Conservation (phyloP, 352 stramenopile genomes). For the Lagenidium sp. region DNA sequence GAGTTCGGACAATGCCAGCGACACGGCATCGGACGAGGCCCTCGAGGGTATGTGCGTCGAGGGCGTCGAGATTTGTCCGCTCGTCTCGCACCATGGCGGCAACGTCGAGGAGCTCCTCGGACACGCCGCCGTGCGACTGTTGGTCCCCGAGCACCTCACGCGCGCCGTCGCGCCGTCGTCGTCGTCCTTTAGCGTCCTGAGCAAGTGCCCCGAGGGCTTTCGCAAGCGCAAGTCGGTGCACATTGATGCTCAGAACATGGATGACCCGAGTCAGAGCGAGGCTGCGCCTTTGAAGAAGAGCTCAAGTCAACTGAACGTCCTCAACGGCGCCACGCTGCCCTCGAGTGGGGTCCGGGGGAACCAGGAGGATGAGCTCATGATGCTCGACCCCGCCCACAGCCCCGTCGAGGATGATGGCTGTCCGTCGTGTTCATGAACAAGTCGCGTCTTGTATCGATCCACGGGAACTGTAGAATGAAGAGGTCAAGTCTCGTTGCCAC, state of each 20-base stretch:
- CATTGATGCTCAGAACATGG: slow-evolving; percentile 23
- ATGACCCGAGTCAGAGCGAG: slow-evolving; percentile 3
- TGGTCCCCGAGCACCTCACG: slow-evolving; percentile 50
- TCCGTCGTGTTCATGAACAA: too few species aligned
- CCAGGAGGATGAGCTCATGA: slow-evolving; percentile 11
- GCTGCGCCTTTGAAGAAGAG: slow-evolving; percentile 45
- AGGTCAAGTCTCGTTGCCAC: too few species aligned
- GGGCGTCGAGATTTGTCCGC: slow-evolving; percentile 40
- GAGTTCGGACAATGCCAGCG: slow-evolving; percentile 14
- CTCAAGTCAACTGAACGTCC: slow-evolving; percentile 57
- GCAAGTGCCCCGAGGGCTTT: slow-evolving; percentile 55
- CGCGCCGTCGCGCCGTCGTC: slow-evolving; percentile 13
- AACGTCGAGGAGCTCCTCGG: slow-evolving; percentile 16
- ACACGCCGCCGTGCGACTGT: slow-evolving; percentile 21
- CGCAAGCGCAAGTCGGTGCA: slow-evolving; percentile 71
- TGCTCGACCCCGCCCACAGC: too few species aligned
- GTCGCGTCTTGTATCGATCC: too few species aligned
- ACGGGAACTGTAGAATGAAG: too few species aligned
- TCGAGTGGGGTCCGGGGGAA: not conserved
- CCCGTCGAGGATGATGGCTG: too few species aligned
- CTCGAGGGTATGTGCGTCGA: slow-evolving; percentile 46
- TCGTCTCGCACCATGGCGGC: too few species aligned
- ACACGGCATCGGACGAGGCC: slow-evolving; percentile 10
- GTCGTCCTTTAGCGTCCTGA: slow-evolving; percentile 52
- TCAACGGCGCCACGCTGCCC: slow-evolving; percentile 13